phyloP scores from a whole-genome alignment of 352 stramenopile species.

The Pythium folliculosum region DNA sequence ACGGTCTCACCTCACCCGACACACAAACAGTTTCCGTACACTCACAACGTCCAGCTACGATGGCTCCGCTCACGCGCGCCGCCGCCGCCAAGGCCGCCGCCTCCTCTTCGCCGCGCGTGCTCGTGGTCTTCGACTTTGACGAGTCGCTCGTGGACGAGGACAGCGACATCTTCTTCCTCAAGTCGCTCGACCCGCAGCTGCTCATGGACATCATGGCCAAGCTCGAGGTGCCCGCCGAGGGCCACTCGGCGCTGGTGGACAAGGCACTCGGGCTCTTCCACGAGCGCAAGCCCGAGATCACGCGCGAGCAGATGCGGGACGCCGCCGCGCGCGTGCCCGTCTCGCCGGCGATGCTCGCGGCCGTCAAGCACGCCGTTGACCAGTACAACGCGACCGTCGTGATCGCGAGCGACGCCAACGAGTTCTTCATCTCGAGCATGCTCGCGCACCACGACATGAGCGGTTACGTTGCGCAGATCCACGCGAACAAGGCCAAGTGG shows the following conservation, averaged over 20 bases:
- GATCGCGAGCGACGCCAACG: constrained; percentile 39
- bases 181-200: constrained; percentile 36
- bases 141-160: constrained; percentile 37
- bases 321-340: constrained; percentile 15
- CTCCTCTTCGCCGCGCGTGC: constrained; percentile 13
- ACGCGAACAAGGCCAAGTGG: constrained; percentile 30
- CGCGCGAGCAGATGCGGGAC: constrained; percentile 25
- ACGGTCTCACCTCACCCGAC: neutral
- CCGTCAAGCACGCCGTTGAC: constrained; percentile 34
- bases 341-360: constrained; percentile 44
- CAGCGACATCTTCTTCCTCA: constrained; percentile 31
- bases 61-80: constrained; percentile 8
- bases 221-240: constrained; percentile 6
- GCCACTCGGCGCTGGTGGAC: constrained; percentile 36
- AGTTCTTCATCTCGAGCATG: constrained; percentile 33
- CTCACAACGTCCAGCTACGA: neutral
- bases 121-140: constrained; percentile 42
- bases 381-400: constrained; percentile 19
- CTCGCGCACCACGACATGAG: constrained; percentile 22
- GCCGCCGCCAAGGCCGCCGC: neutral
- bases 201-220: constrained; percentile 25
- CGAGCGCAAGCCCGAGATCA: constrained; percentile 15
- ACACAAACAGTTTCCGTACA: neutral
- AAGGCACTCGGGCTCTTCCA: constrained; percentile 35
- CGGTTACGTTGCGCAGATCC: constrained; percentile 21